These are phyloP conservation scores for Myochromella boudieri DNA, from an alignment of 768 basidiomycete species.

Conservation along the genomic window DNA sequence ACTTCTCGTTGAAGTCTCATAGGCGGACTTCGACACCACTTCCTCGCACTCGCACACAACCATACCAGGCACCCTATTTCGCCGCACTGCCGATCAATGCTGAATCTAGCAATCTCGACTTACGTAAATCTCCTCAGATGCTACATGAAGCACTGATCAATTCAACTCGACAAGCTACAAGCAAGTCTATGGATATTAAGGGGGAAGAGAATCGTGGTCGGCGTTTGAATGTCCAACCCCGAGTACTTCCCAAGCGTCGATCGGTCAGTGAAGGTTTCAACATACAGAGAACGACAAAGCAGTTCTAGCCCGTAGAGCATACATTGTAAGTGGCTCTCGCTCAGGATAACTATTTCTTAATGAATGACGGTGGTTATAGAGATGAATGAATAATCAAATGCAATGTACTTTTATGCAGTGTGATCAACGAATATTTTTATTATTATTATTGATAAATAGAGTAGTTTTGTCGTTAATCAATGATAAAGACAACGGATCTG, in stretches of 20 bases:
- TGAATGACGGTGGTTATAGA: not conserved
- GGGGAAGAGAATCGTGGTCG: slow-evolving; percentile 13
- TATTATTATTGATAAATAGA: not conserved
- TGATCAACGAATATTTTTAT: not conserved
- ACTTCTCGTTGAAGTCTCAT: slow-evolving; percentile 28
- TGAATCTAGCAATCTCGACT: slow-evolving; percentile 18
- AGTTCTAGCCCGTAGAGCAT: too few species aligned
- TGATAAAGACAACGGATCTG: too few species aligned
- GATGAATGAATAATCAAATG: not conserved
- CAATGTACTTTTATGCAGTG: slow-evolving; percentile 12
- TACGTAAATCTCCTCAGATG: slow-evolving; percentile 25
- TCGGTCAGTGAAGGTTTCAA: slow-evolving; percentile 34
- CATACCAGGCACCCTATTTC: slow-evolving; percentile 47
- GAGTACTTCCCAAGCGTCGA: slow-evolving; percentile 25
- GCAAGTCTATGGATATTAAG: not conserved
- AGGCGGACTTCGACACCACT: slow-evolving; percentile 31
- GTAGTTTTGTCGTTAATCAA: too few species aligned
- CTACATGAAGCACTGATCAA: slow-evolving; percentile 22
- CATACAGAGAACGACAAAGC: too few species aligned
- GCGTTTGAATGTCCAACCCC: not conserved
- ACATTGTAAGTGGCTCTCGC: not conserved
- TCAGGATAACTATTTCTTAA: not conserved
- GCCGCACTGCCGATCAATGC: slow-evolving; percentile 35
- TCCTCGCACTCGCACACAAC: slow-evolving; percentile 33
- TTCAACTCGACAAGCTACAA: slow-evolving; percentile 6